These are phyloP conservation scores for Xylaria intraflava DNA, from an alignment of 495 filamentous ascomycete genomes.

Conservation along the genomic window DNA sequence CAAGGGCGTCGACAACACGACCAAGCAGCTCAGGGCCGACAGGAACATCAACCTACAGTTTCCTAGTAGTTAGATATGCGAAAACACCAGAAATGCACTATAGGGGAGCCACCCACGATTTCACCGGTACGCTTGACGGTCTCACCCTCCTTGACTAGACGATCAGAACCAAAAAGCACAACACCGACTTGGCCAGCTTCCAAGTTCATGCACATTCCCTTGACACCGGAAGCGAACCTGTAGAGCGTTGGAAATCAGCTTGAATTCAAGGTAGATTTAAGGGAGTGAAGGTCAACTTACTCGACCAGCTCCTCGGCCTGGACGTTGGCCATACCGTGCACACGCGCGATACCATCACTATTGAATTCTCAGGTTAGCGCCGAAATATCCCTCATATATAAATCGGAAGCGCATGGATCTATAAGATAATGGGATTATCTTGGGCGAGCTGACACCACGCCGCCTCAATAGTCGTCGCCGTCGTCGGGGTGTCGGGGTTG, in stretches of 20 bases:
- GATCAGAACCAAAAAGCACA: conserved; percentile 99
- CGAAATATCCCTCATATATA: conserved; percentile 10
- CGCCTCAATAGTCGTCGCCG: conserved; percentile 10
- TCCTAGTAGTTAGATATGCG: conserved; percentile 8
- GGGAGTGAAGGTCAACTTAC: conserved; percentile 55
- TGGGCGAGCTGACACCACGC: neutral
- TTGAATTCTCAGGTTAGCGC: conserved; percentile 35
- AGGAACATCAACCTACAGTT: conserved; percentile 85
- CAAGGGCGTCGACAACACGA: conserved; percentile 96
- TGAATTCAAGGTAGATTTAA: conserved; percentile 1
- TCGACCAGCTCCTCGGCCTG: conserved; percentile 99
- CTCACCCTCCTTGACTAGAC: conserved; percentile 99
- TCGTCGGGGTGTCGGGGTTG: conserved; percentile 11
- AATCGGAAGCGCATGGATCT: neutral
- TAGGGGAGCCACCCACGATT: conserved; percentile 64
- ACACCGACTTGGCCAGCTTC: conserved; percentile 99
- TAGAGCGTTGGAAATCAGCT: conserved; percentile 23
- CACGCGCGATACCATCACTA: conserved; percentile 99
- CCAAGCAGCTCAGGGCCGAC: conserved; percentile 89
- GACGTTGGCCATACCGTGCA: conserved; percentile 99
- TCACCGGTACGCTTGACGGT: conserved; percentile 98
- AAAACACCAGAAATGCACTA: conserved; percentile 4
- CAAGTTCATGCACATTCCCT: conserved; percentile 99
- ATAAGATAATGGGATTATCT: neutral
- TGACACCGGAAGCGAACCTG: conserved; percentile 98